A percentile compares a stretch with the other conserved stretches of the same genome.
Evolutionary conservation across 345 rosid species (phyloP).

Genomic region (Litchi chinensis): DNA sequence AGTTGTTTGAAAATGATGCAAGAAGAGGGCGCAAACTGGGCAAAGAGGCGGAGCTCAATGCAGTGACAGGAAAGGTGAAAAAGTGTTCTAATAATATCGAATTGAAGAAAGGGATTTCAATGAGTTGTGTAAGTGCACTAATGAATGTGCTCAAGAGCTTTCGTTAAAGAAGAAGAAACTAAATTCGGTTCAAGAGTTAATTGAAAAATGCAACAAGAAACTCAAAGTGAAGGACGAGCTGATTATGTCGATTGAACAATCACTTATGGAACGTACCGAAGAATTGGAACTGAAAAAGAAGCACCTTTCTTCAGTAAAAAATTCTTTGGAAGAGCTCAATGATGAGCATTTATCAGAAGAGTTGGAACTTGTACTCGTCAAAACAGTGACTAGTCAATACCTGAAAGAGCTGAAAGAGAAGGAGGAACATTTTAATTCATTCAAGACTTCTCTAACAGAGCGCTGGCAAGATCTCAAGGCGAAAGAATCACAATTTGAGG

Average conservation of each 20-base stretch:
- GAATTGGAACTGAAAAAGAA: constrained; percentile 27
- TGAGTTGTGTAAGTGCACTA: constrained; percentile 17
- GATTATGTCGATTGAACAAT: constrained; percentile 21
- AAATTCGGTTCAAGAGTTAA: constrained; percentile 24
- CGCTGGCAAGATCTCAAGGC: constrained; percentile 19
- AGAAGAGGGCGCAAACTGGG: not conserved
- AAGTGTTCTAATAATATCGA: constrained; percentile 22
- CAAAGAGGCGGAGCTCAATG: constrained; percentile 27
- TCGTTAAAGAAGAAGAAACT: constrained; percentile 27
- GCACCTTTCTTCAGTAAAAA: constrained; percentile 12
- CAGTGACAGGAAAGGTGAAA: constrained; percentile 5
- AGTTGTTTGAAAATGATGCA: constrained; percentile 4
- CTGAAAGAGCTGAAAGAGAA: too few relatives aligned
- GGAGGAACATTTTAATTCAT: constrained; percentile 24
- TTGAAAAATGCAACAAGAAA: constrained; percentile 21
- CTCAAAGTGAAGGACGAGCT: constrained; percentile 25
- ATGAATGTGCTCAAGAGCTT: constrained; percentile 24
- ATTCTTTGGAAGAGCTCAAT: not conserved
- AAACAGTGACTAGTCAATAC: too few relatives aligned
- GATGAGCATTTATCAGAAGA: too few relatives aligned
- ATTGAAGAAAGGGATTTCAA: constrained; percentile 28
- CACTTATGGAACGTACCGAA: constrained; percentile 21
- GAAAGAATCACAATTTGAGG: constrained; percentile 15
- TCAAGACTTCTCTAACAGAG: constrained; percentile 14
- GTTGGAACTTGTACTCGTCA: too few relatives aligned